A percentile compares a stretch with the other conserved stretches of the same genome.
phyloP scores from a whole-genome alignment of 805 yeast species.

The Kluyveromyces lactis region DNA sequence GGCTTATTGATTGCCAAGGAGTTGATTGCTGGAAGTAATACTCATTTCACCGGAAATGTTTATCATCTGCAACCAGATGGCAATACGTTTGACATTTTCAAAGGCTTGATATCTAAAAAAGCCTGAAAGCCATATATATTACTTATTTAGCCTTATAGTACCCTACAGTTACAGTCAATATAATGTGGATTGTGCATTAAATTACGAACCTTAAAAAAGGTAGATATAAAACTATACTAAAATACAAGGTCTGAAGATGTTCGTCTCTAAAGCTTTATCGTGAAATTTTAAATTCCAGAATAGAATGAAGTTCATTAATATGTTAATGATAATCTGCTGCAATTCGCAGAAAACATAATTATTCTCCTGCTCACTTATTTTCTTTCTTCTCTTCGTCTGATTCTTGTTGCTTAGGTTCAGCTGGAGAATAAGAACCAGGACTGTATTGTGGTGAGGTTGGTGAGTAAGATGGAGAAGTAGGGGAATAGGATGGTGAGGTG shows the following conservation, averaged over 20 bases:
- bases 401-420: constrained; percentile 20
- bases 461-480: constrained; percentile 36
- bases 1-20: constrained; percentile 80
- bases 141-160: not conserved
- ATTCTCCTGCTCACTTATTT: not conserved
- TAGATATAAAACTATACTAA: constrained; percentile 5
- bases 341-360: not conserved
- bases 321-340: not conserved
- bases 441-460: constrained; percentile 40
- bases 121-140: constrained; percentile 5
- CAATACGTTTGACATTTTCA: constrained; percentile 91
- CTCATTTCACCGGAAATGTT: constrained; percentile 41
- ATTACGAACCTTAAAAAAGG: constrained; percentile 1
- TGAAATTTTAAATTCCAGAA: not conserved
- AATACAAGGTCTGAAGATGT: constrained; percentile 2
- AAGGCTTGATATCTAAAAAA: constrained; percentile 70
- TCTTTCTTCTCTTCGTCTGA: constrained; percentile 12
- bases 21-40: constrained; percentile 33
- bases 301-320: not conserved
- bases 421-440: constrained; percentile 68
- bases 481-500: constrained; percentile 47
- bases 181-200: constrained; percentile 1
- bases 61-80: constrained; percentile 93
- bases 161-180: not conserved
- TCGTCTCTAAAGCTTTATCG: not conserved